Percentiles rank a stretch among this genome's conserved stretches.
Conservation (phyloP, 2,329 filamentous ascomycete genomes). For the Colletotrichum sojae region DNA sequence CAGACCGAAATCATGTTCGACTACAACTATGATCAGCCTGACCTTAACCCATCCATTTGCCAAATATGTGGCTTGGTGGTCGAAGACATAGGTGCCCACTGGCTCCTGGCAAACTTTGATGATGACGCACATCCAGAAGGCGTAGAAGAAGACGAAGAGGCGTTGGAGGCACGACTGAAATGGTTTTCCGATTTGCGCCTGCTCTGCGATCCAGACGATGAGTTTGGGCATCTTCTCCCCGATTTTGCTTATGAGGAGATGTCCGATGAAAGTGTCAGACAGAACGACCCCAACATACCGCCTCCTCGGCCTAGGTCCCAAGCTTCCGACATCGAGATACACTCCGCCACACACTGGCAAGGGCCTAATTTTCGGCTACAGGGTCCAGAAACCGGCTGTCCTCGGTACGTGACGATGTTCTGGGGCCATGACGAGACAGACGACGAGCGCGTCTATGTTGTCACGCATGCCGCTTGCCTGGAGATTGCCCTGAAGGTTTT, state of each 20-base stretch:
- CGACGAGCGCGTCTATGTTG: neutral
- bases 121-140: neutral
- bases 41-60: neutral
- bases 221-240: conserved; percentile 16
- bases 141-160: neutral
- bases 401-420: neutral
- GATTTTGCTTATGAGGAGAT: neutral
- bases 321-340: conserved; percentile 21
- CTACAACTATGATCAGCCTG: neutral
- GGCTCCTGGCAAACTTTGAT: too few species aligned
- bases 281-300: neutral
- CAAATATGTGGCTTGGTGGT: neutral
- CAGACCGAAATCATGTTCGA: neutral
- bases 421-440: neutral
- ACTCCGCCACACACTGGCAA: too few species aligned
- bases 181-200: neutral
- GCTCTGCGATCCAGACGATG: conserved; percentile 12
- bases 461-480: neutral
- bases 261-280: too few species aligned
- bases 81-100: neutral
- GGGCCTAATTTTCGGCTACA: too few species aligned
- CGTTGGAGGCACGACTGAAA: neutral
- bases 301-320: neutral
- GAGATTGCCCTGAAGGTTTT: neutral
- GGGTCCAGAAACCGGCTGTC: neutral